Percentiles rank a stretch among this genome's conserved stretches.
phyloP scores from a whole-genome alignment of 2,329 filamentous ascomycete species.

The Graphium sp. region DNA sequence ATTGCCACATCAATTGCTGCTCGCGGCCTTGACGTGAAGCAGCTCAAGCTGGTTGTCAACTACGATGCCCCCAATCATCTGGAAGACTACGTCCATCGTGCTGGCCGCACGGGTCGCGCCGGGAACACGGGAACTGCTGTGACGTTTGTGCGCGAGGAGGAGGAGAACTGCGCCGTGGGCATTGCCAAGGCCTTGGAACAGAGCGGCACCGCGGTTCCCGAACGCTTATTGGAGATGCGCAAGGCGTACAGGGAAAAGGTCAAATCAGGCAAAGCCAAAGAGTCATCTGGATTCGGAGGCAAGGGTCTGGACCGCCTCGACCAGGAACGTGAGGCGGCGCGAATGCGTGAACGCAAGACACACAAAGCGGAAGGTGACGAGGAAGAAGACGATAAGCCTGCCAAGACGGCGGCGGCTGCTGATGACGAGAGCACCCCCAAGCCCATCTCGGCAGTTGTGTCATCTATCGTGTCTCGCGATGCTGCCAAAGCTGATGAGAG shows the following conservation, averaged over 20 bases:
- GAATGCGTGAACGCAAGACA: constrained; percentile 71
- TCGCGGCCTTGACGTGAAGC: constrained; percentile 88
- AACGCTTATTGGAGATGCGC: constrained; percentile 46
- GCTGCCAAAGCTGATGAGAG: constrained; percentile 23
- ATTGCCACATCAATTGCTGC: constrained; percentile 93
- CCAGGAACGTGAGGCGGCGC: constrained; percentile 75
- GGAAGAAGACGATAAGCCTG: constrained; percentile 66
- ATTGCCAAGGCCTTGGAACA: constrained; percentile 86
- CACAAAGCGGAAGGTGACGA: constrained; percentile 78
- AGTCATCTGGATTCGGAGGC: constrained; percentile 79
- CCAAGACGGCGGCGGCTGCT: constrained; percentile 49
- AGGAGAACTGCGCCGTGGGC: constrained; percentile 79
- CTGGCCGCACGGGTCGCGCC: constrained; percentile 82
- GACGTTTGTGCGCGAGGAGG: constrained; percentile 81
- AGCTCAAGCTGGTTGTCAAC: constrained; percentile 89
- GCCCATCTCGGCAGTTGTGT: constrained; percentile 48
- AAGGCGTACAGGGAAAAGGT: constrained; percentile 76
- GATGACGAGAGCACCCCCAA: constrained; percentile 47
- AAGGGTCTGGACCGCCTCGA: constrained; percentile 88
- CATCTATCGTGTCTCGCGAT: constrained; percentile 36
- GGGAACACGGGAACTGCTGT: constrained; percentile 91
- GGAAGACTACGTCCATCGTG: constrained; percentile 92
- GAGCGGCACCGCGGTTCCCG: constrained; percentile 71
- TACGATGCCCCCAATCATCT: constrained; percentile 88
- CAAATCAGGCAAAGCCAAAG: constrained; percentile 81